Evolutionary conservation across 1,284 basidiomycete genomes (phyloP), one percentile per base, ranked within the genome.

Genomic region (Paramarasmius palmivorus): DNA sequence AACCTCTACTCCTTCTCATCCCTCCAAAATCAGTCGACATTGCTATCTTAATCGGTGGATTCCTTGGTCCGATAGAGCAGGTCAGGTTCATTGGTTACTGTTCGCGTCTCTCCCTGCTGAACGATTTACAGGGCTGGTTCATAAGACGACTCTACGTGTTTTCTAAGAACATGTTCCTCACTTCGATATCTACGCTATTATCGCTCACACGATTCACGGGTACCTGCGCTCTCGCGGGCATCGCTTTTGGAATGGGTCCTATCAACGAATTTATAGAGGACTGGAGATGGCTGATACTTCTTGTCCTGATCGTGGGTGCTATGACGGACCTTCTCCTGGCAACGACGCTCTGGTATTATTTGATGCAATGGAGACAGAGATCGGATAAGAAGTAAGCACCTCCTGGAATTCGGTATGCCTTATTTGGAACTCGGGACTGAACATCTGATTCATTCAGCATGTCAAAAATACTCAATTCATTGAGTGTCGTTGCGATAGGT

Each of bases 291-390:
- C 23, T 52, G 17, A n/a, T 52, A 4, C 42, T 34, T 23, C 34
- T 23, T 14, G 35, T 52, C 12, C 19, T 52, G 25, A 22, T 37
- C 12, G 26, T 44, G 29, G 38, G 40, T 12, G n/a, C 50, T 22
- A 40, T 25, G n/a, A 52, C 42, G 20, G 50, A 52, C 19, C 25
- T 52, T 10, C 20, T 52, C 15, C 34, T 52, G 2, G 50, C 50
- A 20, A 5, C 20, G 4, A 38, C 32, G 25, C 19, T 46, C 25
- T n/a, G 25, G 17, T 46, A 46, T 46, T 46, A 32, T 29, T 25
- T 46, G 22, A 46, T 12, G 14, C 20, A 29, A 29, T n/a, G n/a
- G 25, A 46, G 29, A 29, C 23, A 25, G 25, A 15, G 25, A 5
- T 10, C 44, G 25, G n/a, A 26, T 46, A 29, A 14, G 10, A 32